Evolutionary conservation across 345 rosid species (phyloP).

Genomic region (Theobroma cacao): DNA sequence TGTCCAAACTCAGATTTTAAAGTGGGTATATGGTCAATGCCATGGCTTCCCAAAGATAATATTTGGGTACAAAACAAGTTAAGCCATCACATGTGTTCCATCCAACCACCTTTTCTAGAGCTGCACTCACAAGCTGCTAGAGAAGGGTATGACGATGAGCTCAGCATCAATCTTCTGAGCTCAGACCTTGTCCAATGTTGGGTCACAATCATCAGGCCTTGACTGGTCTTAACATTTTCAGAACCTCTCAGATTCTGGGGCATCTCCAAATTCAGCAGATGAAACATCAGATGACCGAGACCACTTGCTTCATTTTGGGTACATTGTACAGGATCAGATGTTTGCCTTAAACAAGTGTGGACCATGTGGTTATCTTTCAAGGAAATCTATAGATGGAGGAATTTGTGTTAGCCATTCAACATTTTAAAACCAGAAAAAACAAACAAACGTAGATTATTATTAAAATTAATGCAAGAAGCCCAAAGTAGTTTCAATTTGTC

Average conservation of each 20-base stretch:
- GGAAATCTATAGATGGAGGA: background rate
- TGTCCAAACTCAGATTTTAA: background rate
- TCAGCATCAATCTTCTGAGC: background rate
- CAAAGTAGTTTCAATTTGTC: too few species aligned
- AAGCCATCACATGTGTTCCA: slow-evolving; percentile 1
- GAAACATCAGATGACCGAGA: background rate
- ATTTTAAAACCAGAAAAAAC: too few species aligned
- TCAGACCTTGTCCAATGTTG: background rate
- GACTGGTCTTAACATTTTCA: background rate
- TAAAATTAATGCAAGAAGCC: too few species aligned
- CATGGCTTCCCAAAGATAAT: background rate
- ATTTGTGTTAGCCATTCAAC: background rate
- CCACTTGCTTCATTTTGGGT: background rate
- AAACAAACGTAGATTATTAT: too few species aligned
- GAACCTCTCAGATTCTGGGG: background rate
- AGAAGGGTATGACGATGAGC: background rate
- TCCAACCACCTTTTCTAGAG: background rate
- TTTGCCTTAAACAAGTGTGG: background rate
- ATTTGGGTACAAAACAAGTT: background rate
- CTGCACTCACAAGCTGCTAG: background rate
- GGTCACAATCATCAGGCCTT: background rate
- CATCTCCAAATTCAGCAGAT: background rate
- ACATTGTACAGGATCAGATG: background rate
- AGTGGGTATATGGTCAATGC: background rate
- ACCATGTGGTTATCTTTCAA: background rate